Evolutionary conservation across 192 early-diverging fungal genomes (phyloP).

Genomic region (Jimgerdemannia flammicorona): DNA sequence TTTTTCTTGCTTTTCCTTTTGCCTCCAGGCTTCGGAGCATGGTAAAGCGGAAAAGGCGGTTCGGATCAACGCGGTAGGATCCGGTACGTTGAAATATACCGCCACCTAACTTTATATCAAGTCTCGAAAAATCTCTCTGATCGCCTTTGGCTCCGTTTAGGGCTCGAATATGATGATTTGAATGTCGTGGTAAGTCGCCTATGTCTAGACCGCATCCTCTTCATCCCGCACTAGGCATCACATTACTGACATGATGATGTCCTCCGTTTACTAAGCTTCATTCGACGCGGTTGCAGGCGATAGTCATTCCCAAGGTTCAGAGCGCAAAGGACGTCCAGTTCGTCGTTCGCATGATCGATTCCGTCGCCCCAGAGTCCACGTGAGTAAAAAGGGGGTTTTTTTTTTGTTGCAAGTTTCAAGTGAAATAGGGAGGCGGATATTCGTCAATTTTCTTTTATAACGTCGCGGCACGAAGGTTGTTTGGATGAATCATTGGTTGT

Average conservation of each 20-base stretch:
- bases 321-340: constrained; percentile 70
- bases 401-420: background rate
- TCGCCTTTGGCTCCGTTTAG: constrained; percentile 12
- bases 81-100: constrained; percentile 31
- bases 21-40: constrained; percentile 49
- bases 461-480: no score
- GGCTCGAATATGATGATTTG: constrained; percentile 75
- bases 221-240: background rate
- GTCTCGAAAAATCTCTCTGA: background rate
- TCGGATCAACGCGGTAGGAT: constrained; percentile 84
- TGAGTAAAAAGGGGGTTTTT: constrained; percentile 17
- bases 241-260: constrained; percentile 5
- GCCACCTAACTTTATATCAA: constrained; percentile 10
- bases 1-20: constrained; percentile 5
- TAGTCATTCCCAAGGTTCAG: constrained; percentile 91
- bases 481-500: no score
- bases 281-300: constrained; percentile 56
- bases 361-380: constrained; percentile 59
- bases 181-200: constrained; percentile 59
- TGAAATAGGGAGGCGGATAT: no score
- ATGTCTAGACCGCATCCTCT: background rate
- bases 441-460: no score
- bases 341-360: constrained; percentile 71
- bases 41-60: constrained; percentile 80
- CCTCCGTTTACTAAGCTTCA: constrained; percentile 44